phyloP scores from a whole-genome alignment of 2,329 filamentous ascomycete genomes.

The Tolypocladium album region DNA sequence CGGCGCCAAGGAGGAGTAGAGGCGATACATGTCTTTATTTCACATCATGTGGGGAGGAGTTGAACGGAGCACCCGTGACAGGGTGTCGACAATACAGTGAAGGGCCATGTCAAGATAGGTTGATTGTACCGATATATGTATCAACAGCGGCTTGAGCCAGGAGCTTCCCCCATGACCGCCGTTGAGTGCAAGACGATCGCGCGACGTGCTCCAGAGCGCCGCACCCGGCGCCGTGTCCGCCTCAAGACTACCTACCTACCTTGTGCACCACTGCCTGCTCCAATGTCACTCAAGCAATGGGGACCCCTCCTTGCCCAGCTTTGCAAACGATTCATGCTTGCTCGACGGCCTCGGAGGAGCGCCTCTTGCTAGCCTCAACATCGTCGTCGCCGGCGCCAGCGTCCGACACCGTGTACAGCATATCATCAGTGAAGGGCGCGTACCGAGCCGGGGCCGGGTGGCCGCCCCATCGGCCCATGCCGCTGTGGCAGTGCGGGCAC shows the following conservation, averaged over 20 bases:
- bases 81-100: background rate
- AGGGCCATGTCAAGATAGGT: background rate
- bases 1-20: conserved; percentile 61
- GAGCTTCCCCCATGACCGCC: no score
- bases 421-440: background rate
- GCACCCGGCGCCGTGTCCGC: no score
- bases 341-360: background rate
- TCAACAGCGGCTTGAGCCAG: background rate
- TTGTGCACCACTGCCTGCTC: background rate
- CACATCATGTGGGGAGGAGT: background rate
- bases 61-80: background rate
- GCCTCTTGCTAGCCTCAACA: background rate
- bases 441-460: background rate
- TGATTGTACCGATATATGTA: background rate
- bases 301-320: background rate
- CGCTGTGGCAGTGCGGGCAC: background rate
- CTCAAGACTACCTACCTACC: no score
- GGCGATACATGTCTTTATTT: background rate
- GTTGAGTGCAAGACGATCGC: background rate
- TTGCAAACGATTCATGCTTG: background rate
- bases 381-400: background rate
- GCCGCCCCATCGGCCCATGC: background rate
- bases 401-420: background rate
- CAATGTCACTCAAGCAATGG: background rate
- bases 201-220: background rate